Evolutionary conservation across 2,329 filamentous ascomycete species (phyloP).

Genomic region (Xylaria sp.): DNA sequence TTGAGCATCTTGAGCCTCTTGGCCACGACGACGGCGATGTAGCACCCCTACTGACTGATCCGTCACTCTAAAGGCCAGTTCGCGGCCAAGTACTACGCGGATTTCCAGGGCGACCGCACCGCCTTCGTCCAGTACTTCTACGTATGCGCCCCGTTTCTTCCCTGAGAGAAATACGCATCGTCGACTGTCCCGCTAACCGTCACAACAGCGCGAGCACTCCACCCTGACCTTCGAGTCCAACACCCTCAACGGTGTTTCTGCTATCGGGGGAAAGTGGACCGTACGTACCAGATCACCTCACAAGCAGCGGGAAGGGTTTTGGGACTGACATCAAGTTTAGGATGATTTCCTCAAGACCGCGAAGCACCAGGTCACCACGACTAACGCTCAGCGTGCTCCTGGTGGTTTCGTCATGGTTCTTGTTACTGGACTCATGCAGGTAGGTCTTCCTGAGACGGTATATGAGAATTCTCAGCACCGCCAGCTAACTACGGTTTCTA

Average conservation of each 20-base stretch:
- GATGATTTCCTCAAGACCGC: conserved; percentile 20
- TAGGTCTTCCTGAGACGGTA: conserved; percentile 5
- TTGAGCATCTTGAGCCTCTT: background rate
- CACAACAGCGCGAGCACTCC: conserved; percentile 65
- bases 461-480: background rate
- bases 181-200: conserved; percentile 16
- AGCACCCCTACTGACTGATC: background rate
- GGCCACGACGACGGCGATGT: background rate
- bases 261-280: conserved; percentile 74
- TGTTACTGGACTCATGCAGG: conserved; percentile 71
- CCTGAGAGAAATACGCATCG: background rate
- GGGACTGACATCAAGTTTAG: conserved; percentile 11
- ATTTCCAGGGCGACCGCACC: conserved; percentile 15
- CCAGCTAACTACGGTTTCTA: conserved; percentile 34
- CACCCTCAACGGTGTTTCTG: conserved; percentile 55
- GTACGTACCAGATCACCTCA: conserved; percentile 47
- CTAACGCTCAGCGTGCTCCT: conserved; percentile 76
- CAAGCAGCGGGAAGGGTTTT: background rate
- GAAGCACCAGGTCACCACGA: conserved; percentile 56
- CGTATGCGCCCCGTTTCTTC: conserved; percentile 14
- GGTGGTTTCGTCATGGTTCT: conserved; percentile 72
- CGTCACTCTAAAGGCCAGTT: conserved; percentile 14
- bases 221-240: conserved; percentile 89
- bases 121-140: conserved; percentile 20
- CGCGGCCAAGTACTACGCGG: conserved; percentile 18